Conservation (phyloP, 257 asterid species). For the Forsythia suspensa region DNA sequence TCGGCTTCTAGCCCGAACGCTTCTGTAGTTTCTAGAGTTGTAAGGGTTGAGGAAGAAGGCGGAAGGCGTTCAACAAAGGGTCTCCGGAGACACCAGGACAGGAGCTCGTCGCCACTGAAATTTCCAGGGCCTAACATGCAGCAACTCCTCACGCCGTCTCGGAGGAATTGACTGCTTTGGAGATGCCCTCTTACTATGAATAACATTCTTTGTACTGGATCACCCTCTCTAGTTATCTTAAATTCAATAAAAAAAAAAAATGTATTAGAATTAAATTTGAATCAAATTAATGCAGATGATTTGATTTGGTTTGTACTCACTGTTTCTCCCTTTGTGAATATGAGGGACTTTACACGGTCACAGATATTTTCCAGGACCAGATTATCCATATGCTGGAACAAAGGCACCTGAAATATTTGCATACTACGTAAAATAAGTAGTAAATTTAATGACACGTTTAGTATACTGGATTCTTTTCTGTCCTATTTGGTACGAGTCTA, state of each 20-base stretch:
- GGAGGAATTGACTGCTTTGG: constrained; percentile 89
- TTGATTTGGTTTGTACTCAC: constrained; percentile 32
- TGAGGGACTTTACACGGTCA: constrained; percentile 89
- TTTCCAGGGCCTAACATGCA: constrained; percentile 99
- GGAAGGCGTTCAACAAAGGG: constrained; percentile 91
- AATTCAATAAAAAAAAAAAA: not conserved
- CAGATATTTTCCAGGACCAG: constrained; percentile 91
- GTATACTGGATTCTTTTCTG: too few species aligned
- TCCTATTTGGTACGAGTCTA: too few species aligned
- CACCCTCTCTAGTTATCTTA: constrained; percentile 89
- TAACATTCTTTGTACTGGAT: constrained; percentile 88
- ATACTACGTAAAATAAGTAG: not conserved
- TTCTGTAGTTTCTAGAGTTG: constrained; percentile 84
- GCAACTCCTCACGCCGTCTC: constrained; percentile 81
- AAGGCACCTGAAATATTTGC: constrained; percentile 59
- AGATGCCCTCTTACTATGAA: constrained; percentile 95
- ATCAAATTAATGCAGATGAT: not conserved
- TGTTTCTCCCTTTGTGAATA: constrained; percentile 92
- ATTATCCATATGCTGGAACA: constrained; percentile 95
- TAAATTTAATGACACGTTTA: too few species aligned
- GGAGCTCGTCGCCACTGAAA: constrained; percentile 94
- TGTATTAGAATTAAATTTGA: not conserved
- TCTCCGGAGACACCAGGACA: constrained; percentile 87
- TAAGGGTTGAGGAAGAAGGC: constrained; percentile 73
- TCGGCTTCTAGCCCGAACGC: constrained; percentile 91